Evolutionary conservation across 805 yeast genomes (phyloP), one percentile per base, ranked within the genome.

Genomic region (Lachancea lanzarotensis): DNA sequence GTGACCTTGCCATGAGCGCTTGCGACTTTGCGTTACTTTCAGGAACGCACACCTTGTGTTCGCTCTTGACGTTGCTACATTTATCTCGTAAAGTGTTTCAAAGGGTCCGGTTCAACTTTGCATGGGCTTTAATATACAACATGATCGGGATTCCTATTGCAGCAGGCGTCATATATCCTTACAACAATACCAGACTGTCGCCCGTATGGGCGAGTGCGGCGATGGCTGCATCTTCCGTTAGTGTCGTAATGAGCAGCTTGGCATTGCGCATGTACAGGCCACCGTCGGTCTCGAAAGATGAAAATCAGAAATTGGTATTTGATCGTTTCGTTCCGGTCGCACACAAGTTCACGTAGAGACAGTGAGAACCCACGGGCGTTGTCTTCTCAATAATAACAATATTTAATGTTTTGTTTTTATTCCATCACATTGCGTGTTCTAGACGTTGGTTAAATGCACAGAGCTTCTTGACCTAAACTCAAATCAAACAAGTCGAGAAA

Each of bases 1-100:
- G 89, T 1, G 93, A 85, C 52, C 67, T 84, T 39, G 90, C 93
- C 0, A 69, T 84, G 42, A 77, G 83, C 2, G 78, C 89, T 2
- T 81, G 86, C 46, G 87, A 84, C 59, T 84, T 84, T 54, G 82
- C 84, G 16, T 66, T 85, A 27, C 66, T 84, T 54, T 75, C 75
- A 7, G 75, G 79, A 34, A 57, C 69, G 8, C 64, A 69, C 45
- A 82, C 82, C 0, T 56, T 79, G 34, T 59, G 68, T 10, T 70
- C 82, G 1, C 62, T 84, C 36, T 68, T 81, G 31, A 74, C 79
- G 0, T 65, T 84, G 32, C 59, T 84, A 26, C 73, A 76, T 42
- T 61, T 79, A 26, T 72, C 81, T 0, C 63, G 59, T 37, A 72
- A 63, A 10, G 81, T 78, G 2, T 74, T 78, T 56, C 59, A 65